These are phyloP conservation scores for Citrus cavaleriei DNA, from an alignment of 345 rosid genomes.

Conservation along the genomic window DNA sequence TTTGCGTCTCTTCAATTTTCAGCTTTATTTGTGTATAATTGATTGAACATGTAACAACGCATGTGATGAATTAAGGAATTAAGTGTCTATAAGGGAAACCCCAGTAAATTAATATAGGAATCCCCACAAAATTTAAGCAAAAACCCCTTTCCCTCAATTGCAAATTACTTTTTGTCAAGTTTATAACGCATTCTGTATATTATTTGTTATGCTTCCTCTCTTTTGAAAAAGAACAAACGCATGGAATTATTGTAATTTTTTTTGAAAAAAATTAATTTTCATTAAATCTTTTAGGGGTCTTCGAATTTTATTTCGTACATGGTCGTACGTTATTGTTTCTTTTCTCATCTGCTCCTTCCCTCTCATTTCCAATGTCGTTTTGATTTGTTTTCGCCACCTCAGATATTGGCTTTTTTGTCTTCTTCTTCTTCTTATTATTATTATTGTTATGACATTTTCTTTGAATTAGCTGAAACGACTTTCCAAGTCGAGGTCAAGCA, in stretches of 20 bases:
- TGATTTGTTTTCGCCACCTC: not conserved
- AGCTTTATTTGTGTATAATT: not conserved
- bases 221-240: not conserved
- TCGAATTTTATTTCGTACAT: not conserved
- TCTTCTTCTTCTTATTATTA: not conserved
- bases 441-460: not conserved
- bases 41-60: not conserved
- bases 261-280: not conserved
- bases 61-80: not conserved
- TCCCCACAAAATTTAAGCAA: not conserved
- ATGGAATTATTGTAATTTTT: not conserved
- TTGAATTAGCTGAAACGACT: not conserved
- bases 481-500: not conserved
- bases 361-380: constrained; percentile 3
- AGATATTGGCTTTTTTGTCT: not conserved
- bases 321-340: not conserved
- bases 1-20: not conserved
- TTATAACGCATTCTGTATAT: not conserved
- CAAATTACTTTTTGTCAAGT: not conserved
- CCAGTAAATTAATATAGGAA: not conserved
- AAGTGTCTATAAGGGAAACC: not conserved
- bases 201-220: not conserved
- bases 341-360: not conserved
- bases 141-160: not conserved
- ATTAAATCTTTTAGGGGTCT: not conserved